Percentiles rank a stretch among this genome's conserved stretches.
Conservation (phyloP, 495 filamentous ascomycete species). For the Elasticomyces elasticus region DNA sequence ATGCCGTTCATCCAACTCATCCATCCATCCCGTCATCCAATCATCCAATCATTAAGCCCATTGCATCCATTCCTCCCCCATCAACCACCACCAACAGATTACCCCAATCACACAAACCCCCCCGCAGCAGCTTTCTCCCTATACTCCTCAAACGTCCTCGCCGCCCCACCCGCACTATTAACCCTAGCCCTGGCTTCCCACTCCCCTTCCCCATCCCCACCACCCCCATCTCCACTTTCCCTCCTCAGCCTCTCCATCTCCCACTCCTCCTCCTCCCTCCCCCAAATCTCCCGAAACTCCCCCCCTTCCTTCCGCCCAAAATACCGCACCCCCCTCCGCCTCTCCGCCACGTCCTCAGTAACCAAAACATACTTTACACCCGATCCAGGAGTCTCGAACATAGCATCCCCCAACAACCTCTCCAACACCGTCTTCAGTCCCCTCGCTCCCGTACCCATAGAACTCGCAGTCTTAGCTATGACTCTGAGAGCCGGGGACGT, state of each 20-base stretch:
- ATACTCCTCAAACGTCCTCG: slow-evolving; percentile 48
- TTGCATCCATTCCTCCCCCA: too few species aligned
- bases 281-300: slow-evolving; percentile 30
- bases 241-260: slow-evolving; percentile 35
- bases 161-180: slow-evolving; percentile 23
- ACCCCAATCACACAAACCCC: slow-evolving; percentile 17
- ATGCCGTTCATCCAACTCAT: too few species aligned
- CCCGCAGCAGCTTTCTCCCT: slow-evolving; percentile 29
- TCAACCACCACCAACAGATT: too few species aligned
- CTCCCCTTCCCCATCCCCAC: slow-evolving; percentile 22
- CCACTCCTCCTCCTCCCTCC: slow-evolving; percentile 55
- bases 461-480: slow-evolving; percentile 61
- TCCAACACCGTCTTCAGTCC: slow-evolving; percentile 86
- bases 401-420: slow-evolving; percentile 70
- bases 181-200: slow-evolving; percentile 9
- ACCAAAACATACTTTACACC: slow-evolving; percentile 52
- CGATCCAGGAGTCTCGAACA: slow-evolving; percentile 75
- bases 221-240: slow-evolving; percentile 24
- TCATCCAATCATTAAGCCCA: too few species aligned
- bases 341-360: slow-evolving; percentile 34
- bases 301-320: slow-evolving; percentile 43
- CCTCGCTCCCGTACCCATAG: slow-evolving; percentile 78
- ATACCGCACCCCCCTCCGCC: slow-evolving; percentile 48
- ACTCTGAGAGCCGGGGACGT: slow-evolving; percentile 68
- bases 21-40: too few species aligned